A percentile compares a stretch with the other conserved stretches of the same genome.
Conservation (phyloP, 2,329 filamentous ascomycete genomes). For the Ceratocystis alfenasii region DNA sequence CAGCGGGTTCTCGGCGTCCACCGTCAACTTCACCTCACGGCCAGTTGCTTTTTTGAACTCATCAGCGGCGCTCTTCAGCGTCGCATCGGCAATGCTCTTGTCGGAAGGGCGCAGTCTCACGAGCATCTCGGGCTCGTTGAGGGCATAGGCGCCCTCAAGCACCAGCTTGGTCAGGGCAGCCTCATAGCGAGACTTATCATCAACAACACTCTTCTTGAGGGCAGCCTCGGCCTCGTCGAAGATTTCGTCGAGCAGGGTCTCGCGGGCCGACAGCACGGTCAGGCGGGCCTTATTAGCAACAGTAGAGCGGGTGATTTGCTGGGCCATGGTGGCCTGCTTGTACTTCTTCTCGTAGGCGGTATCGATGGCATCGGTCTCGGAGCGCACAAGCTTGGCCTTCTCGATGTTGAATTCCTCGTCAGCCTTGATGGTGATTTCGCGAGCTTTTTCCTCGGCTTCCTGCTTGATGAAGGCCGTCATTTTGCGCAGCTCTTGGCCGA, state of each 20-base stretch:
- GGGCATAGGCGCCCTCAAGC: constrained; percentile 78
- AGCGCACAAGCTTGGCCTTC: constrained; percentile 94
- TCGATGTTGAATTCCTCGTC: constrained; percentile 99
- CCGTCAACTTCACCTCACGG: constrained; percentile 54
- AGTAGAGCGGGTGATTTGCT: constrained; percentile 95
- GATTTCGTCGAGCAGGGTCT: constrained; percentile 81
- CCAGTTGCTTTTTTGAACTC: constrained; percentile 74
- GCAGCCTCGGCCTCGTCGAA: constrained; percentile 70
- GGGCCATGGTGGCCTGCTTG: constrained; percentile 95
- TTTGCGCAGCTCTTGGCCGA: constrained; percentile 96
- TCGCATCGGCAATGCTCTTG: constrained; percentile 61
- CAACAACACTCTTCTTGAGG: constrained; percentile 46
- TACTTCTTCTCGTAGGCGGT: constrained; percentile 93
- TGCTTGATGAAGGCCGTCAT: constrained; percentile 99
- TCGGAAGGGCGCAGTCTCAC: constrained; percentile 72
- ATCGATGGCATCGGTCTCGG: constrained; percentile 90
- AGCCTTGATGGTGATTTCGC: constrained; percentile 95
- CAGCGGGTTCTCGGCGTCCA: constrained; percentile 70
- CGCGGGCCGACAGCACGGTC: constrained; percentile 72
- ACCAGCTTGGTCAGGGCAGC: constrained; percentile 65
- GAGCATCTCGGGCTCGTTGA: constrained; percentile 67
- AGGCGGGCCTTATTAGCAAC: constrained; percentile 93
- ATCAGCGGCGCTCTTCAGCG: constrained; percentile 60
- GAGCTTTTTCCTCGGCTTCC: constrained; percentile 91
- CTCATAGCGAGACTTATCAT: constrained; percentile 65